Conservation (phyloP, 164 flowering plant species). For the Stephania yunnanensis region DNA sequence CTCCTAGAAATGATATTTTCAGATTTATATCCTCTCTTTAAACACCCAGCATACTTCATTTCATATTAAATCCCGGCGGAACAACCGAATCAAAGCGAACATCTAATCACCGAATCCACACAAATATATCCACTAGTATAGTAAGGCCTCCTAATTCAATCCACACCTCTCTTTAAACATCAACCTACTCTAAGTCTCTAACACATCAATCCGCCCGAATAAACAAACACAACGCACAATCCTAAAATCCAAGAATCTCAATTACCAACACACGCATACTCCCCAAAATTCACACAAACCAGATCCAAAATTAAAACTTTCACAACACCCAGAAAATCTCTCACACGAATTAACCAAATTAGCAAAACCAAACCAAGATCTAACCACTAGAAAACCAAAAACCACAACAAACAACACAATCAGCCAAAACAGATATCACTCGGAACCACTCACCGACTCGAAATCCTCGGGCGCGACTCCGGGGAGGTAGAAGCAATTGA, state of each 20-base stretch:
- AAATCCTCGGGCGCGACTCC: slow-evolving; percentile 84
- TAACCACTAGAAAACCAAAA: background rate
- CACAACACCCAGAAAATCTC: background rate
- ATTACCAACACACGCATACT: background rate
- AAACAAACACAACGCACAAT: background rate
- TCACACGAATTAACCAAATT: background rate
- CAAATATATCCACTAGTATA: background rate
- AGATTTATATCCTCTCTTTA: background rate
- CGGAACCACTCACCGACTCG: slow-evolving; percentile 32
- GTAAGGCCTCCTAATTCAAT: background rate
- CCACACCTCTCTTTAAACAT: background rate
- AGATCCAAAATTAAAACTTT: background rate
- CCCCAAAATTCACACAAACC: background rate
- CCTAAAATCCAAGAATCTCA: background rate
- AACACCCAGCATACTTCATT: background rate
- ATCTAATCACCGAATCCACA: background rate
- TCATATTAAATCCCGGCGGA: background rate
- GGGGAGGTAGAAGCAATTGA: slow-evolving; percentile 63
- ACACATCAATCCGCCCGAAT: slow-evolving; percentile 1
- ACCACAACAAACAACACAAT: background rate
- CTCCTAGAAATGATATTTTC: no score
- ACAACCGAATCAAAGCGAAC: background rate
- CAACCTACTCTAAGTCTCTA: background rate
- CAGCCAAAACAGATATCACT: background rate
- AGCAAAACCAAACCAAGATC: slow-evolving; percentile 9